Conservation (phyloP, 2,329 filamentous ascomycete species). For the Aspergillus neoniger region DNA sequence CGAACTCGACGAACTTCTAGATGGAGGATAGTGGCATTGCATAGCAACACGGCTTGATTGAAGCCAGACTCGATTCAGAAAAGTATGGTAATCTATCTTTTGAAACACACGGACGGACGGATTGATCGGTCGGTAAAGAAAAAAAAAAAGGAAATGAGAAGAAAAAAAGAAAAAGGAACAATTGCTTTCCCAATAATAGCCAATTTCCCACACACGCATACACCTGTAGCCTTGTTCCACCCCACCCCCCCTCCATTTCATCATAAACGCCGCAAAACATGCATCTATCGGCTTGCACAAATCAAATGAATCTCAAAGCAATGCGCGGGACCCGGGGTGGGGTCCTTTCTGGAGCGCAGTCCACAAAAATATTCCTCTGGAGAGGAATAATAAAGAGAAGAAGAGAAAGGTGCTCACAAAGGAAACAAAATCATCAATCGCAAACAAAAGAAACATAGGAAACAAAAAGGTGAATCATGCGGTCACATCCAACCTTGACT, state of each 20-base stretch:
- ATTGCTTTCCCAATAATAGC: constrained; percentile 7
- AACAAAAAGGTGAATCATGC: constrained; percentile 11
- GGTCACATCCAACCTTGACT: constrained; percentile 1
- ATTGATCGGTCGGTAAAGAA: neutral
- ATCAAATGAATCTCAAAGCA: neutral
- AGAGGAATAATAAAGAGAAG: neutral
- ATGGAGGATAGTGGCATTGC: no score
- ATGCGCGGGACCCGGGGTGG: neutral
- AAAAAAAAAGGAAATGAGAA: constrained; percentile 3
- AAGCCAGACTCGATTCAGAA: neutral
- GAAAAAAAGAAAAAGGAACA: constrained; percentile 5
- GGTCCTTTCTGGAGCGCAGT: neutral
- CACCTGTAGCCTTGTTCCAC: neutral
- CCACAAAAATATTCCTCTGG: neutral
- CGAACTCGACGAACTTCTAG: neutral
- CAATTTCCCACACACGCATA: constrained; percentile 6
- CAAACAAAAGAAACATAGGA: constrained; percentile 13
- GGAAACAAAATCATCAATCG: neutral
- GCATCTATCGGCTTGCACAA: constrained; percentile 9
- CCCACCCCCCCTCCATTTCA: neutral
- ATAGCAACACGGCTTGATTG: no score
- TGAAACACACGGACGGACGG: neutral
- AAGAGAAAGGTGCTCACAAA: neutral
- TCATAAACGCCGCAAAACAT: constrained; percentile 10
- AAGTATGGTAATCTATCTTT: neutral